Conservation (phyloP, 495 filamentous ascomycete genomes). For the Penicillium subrubescens region DNA sequence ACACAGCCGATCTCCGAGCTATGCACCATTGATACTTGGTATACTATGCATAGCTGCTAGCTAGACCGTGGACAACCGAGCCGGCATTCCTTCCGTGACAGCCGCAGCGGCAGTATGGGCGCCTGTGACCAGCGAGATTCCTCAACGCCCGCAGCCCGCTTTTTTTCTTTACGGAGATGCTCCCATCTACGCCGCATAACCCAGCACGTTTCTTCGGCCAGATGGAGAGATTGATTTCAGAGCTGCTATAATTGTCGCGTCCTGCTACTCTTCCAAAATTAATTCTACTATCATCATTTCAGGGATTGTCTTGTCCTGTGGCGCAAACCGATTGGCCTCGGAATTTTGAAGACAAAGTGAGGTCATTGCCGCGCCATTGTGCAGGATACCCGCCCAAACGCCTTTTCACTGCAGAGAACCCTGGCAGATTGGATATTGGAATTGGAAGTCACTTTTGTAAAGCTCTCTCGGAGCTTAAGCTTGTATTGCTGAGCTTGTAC, state of each 20-base stretch:
- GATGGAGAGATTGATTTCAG: constrained; percentile 22
- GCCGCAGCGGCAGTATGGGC: constrained; percentile 10
- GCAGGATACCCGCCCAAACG: not conserved
- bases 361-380: constrained; percentile 17
- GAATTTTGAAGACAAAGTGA: constrained; percentile 4
- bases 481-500: not conserved
- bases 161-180: constrained; percentile 27
- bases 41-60: not conserved
- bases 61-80: constrained; percentile 5
- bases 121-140: constrained; percentile 10
- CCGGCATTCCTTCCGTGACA: constrained; percentile 6
- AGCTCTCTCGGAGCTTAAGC: not conserved
- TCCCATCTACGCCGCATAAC: constrained; percentile 47
- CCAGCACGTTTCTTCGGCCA: constrained; percentile 35
- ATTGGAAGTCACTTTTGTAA: not conserved
- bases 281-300: not conserved
- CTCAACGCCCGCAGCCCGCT: constrained; percentile 2
- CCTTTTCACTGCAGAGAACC: not conserved
- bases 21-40: not conserved
- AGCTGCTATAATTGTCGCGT: not conserved
- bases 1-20: not conserved
- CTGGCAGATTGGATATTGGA: not conserved
- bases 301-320: not conserved
- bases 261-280: no score
- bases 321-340: constrained; percentile 4